Conservation (phyloP, 345 rosid species). For the Pistacia integerrima region DNA sequence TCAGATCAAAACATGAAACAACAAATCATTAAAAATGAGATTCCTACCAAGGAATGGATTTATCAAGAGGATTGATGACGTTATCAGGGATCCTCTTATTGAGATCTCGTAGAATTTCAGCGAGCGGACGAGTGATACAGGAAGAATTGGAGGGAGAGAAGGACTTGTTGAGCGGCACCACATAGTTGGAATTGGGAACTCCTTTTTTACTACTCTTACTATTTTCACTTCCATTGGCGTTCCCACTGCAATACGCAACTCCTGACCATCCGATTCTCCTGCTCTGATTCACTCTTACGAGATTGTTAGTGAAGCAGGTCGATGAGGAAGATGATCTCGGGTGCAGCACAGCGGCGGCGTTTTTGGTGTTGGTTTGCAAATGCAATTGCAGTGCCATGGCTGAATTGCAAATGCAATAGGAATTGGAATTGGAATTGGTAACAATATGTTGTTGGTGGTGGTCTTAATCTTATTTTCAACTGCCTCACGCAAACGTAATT, state of each 20-base stretch:
- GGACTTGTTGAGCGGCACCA: constrained; percentile 84
- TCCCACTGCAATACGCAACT: constrained; percentile 27
- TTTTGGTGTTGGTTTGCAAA: neutral
- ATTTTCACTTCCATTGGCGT: constrained; percentile 24
- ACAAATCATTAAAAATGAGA: neutral
- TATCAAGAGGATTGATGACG: constrained; percentile 58
- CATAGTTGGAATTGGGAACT: constrained; percentile 87
- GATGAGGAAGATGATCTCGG: neutral
- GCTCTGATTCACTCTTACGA: neutral
- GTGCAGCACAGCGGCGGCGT: neutral
- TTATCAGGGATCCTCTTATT: constrained; percentile 94
- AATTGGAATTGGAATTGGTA: too few relatives aligned
- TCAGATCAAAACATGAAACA: neutral
- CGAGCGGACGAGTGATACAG: constrained; percentile 83
- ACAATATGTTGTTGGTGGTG: too few relatives aligned
- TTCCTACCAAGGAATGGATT: constrained; percentile 74
- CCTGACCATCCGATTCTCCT: constrained; percentile 20
- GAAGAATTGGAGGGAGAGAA: constrained; percentile 60
- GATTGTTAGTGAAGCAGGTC: too few relatives aligned
- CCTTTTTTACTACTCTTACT: constrained; percentile 39
- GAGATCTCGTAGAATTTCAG: constrained; percentile 95
- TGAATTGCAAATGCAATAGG: neutral
- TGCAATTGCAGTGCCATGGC: neutral
- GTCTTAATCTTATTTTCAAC: too few relatives aligned
- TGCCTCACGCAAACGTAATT: too few relatives aligned